Evolutionary conservation across 768 basidiomycete species (phyloP).

Genomic region (Lactarius tabidus): DNA sequence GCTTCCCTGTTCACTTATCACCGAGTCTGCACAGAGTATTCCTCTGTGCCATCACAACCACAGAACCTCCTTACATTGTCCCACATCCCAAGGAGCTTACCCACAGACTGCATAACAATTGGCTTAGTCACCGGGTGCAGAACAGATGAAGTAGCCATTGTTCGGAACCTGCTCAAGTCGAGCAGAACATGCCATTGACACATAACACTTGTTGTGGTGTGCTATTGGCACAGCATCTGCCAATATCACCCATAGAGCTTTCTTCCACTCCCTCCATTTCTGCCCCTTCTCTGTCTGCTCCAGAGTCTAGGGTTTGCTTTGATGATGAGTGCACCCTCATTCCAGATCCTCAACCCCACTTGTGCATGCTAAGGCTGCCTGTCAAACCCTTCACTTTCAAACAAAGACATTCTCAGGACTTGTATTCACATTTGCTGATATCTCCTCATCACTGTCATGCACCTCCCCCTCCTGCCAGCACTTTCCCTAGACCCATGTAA

Average conservation of each 20-base stretch:
- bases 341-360: conserved; percentile 45
- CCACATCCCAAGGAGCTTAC: too few relatives aligned
- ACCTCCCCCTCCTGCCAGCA: conserved; percentile 33
- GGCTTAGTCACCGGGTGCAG: too few relatives aligned
- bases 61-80: too few relatives aligned
- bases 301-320: conserved; percentile 52
- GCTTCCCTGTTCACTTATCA: too few relatives aligned
- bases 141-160: too few relatives aligned
- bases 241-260: neutral
- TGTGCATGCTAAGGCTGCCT: conserved; percentile 47
- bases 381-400: conserved; percentile 69
- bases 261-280: neutral
- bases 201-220: conserved; percentile 97
- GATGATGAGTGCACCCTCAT: conserved; percentile 72
- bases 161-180: too few relatives aligned
- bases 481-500: conserved; percentile 9
- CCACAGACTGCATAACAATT: too few relatives aligned
- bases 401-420: conserved; percentile 32
- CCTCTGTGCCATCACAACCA: too few relatives aligned
- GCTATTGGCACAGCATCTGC: conserved; percentile 28
- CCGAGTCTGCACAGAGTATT: too few relatives aligned
- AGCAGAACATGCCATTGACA: too few relatives aligned
- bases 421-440: neutral
- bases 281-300: neutral
- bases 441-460: conserved; percentile 50